Percentiles rank a stretch among this genome's conserved stretches.
Evolutionary conservation across 768 basidiomycete genomes (phyloP).

Genomic region (Podaxis carcinomalis): DNA sequence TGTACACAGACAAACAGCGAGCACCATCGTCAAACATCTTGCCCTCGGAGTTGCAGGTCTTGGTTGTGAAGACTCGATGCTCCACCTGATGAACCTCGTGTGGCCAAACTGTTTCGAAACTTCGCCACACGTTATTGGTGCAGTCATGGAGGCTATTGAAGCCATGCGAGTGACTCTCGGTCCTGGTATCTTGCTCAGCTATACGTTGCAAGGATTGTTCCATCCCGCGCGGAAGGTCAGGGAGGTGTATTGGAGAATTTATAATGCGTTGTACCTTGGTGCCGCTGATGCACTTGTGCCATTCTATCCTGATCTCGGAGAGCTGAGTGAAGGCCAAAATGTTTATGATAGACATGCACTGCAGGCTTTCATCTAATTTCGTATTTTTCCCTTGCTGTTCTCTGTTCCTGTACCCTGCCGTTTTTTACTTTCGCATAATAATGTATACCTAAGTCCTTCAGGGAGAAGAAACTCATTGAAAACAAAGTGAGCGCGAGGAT

Average conservation of each 20-base stretch:
- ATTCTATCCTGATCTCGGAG: conserved; percentile 89
- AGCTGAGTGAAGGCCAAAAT: conserved; percentile 89
- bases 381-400: background rate
- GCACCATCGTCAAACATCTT: conserved; percentile 97
- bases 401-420: background rate
- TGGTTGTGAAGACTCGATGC: conserved; percentile 97
- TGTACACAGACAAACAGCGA: conserved; percentile 96
- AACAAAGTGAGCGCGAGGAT: background rate
- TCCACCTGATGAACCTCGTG: conserved; percentile 95
- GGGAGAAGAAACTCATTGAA: background rate
- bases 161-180: conserved; percentile 96
- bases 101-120: conserved; percentile 99
- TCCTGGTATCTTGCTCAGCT: conserved; percentile 87
- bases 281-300: conserved; percentile 90
- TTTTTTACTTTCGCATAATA: background rate
- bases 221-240: conserved; percentile 96
- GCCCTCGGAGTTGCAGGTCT: conserved; percentile 96
- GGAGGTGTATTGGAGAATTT: conserved; percentile 97
- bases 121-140: conserved; percentile 95
- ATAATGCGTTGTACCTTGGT: conserved; percentile 92
- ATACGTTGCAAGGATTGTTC: conserved; percentile 92
- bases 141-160: conserved; percentile 97
- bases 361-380: conserved; percentile 71
- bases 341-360: conserved; percentile 82
- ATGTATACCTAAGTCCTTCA: background rate